These are phyloP conservation scores for Triticum urartu DNA, from an alignment of 176 grass and related monocot species.

Conservation along the genomic window DNA sequence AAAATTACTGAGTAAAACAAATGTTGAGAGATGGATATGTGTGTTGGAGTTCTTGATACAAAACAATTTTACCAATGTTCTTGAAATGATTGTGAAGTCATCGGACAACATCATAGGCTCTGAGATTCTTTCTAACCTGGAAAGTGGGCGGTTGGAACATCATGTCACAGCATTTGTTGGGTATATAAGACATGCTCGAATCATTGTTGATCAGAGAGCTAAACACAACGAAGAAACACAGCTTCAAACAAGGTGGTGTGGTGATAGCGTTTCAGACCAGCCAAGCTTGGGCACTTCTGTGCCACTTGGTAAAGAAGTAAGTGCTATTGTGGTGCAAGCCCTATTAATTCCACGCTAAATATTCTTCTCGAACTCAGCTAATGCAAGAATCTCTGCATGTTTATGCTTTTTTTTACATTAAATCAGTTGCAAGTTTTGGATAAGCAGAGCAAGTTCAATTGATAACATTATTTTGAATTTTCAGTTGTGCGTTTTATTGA, in stretches of 20 bases:
- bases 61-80: constrained; percentile 59
- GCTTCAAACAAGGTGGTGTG: constrained; percentile 26
- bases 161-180: constrained; percentile 58
- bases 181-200: constrained; percentile 51
- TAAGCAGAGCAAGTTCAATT: background rate
- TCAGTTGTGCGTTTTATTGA: background rate
- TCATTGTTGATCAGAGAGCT: constrained; percentile 42
- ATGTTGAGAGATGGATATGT: constrained; percentile 68
- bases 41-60: constrained; percentile 69
- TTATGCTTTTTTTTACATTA: background rate
- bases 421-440: background rate
- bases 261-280: constrained; percentile 21
- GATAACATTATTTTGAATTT: background rate
- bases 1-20: constrained; percentile 49
- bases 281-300: constrained; percentile 21
- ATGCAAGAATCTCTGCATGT: background rate
- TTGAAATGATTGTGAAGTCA: constrained; percentile 64
- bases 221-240: constrained; percentile 22
- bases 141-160: constrained; percentile 53
- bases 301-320: constrained; percentile 56
- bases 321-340: constrained; percentile 27
- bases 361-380: background rate
- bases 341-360: background rate
- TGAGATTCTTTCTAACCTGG: constrained; percentile 63
- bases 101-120: constrained; percentile 49